A percentile compares a stretch with the other conserved stretches of the same genome.
Conservation (phyloP, 116 monocot genomes). For the Papilionanthe hybrid region DNA sequence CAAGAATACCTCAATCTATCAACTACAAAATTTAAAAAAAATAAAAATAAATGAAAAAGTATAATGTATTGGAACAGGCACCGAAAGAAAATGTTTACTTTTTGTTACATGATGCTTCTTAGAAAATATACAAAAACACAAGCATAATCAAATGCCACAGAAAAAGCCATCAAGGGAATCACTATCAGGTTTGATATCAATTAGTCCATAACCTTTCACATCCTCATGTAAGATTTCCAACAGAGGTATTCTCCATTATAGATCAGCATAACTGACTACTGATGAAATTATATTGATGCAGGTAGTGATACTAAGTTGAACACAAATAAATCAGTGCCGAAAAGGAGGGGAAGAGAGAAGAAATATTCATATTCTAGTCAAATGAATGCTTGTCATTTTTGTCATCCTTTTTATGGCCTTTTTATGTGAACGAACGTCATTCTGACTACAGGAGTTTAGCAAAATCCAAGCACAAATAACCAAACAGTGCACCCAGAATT, state of each 20-base stretch:
- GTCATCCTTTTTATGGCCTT: not conserved
- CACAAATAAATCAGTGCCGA: not conserved
- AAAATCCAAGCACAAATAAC: not conserved
- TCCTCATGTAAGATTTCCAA: not conserved
- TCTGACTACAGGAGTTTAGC: not conserved
- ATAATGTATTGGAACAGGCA: not conserved
- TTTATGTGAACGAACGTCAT: not conserved
- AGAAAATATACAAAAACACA: not conserved
- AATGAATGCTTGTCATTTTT: not conserved
- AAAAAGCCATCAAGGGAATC: not conserved
- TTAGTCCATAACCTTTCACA: not conserved
- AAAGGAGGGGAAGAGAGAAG: not conserved
- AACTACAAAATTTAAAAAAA: not conserved
- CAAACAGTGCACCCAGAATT: not conserved
- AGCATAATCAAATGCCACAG: conserved; percentile 1
- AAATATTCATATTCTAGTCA: not conserved
- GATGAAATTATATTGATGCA: no score
- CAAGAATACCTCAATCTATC: not conserved
- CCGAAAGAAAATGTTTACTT: not conserved
- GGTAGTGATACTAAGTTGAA: not conserved
- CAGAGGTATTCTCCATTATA: not conserved
- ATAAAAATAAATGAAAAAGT: no score
- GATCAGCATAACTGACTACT: no score
- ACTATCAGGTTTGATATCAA: not conserved
- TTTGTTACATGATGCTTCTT: not conserved